These are phyloP conservation scores for Claviceps humidiphila DNA, from an alignment of 2,329 filamentous ascomycete genomes.

Conservation along the genomic window DNA sequence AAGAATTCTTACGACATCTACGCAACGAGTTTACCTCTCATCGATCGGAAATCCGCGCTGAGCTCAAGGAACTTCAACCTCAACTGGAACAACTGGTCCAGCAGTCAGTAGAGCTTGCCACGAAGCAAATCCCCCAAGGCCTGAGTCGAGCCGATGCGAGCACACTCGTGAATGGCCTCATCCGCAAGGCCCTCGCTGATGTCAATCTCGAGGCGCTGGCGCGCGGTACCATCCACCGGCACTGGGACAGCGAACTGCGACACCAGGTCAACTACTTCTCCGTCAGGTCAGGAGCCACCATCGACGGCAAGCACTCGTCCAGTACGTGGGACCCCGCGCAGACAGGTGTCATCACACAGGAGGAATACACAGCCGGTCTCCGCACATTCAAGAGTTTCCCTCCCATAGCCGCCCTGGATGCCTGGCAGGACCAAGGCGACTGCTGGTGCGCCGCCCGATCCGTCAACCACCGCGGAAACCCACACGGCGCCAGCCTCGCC, in stretches of 20 bases:
- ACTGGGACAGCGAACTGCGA: conserved; percentile 30
- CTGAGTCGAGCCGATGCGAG: conserved; percentile 29
- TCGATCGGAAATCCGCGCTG: conserved; percentile 24
- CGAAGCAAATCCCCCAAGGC: conserved; percentile 13
- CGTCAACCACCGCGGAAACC: conserved; percentile 24
- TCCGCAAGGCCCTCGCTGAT: conserved; percentile 30
- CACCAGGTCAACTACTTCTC: conserved; percentile 64
- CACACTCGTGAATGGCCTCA: conserved; percentile 25
- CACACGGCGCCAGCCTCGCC: conserved; percentile 49
- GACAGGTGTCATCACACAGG: conserved; percentile 6
- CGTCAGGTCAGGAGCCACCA: conserved; percentile 47
- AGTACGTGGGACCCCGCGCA: conserved; percentile 32
- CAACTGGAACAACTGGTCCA: conserved; percentile 21
- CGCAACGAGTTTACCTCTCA: conserved; percentile 25
- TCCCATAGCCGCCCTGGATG: conserved; percentile 42
- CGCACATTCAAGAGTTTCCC: conserved; percentile 13
- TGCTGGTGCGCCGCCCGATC: conserved; percentile 65
- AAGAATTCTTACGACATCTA: conserved; percentile 35
- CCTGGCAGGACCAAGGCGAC: conserved; percentile 70
- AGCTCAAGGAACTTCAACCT: conserved; percentile 25
- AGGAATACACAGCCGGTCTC: conserved; percentile 10
- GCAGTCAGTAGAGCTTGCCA: conserved; percentile 17
- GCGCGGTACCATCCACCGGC: conserved; percentile 30
- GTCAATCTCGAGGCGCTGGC: conserved; percentile 34
- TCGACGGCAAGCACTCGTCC: conserved; percentile 50